Conservation (phyloP, 164 flowering plant species). For the Tinospora cordifolia region DNA sequence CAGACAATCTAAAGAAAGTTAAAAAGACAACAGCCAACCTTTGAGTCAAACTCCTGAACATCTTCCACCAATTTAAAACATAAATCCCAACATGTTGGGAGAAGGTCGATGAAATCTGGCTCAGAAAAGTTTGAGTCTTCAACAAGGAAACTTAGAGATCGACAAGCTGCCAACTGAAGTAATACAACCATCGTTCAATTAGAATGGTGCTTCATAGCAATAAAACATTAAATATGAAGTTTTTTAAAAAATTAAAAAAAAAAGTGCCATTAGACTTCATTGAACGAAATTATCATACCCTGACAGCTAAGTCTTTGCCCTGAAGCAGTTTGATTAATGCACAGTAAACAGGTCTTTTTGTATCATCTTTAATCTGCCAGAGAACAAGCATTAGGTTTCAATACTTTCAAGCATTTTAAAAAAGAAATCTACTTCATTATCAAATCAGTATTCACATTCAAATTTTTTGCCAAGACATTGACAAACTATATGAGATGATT, state of each 20-base stretch:
- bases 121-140: conserved; percentile 82
- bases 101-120: conserved; percentile 59
- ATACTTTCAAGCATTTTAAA: background rate
- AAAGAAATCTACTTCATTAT: background rate
- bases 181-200: conserved; percentile 11
- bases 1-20: background rate
- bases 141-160: conserved; percentile 66
- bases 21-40: conserved; percentile 36
- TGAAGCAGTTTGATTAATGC: conserved; percentile 78
- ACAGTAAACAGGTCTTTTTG: conserved; percentile 68
- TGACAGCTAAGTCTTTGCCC: conserved; percentile 72
- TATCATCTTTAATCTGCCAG: conserved; percentile 79
- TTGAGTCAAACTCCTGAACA: conserved; percentile 91
- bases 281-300: conserved; percentile 37
- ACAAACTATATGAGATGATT: background rate
- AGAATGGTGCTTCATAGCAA: background rate
- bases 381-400: conserved; percentile 10
- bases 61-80: conserved; percentile 84
- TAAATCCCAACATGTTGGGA: conserved; percentile 72
- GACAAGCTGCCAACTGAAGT: conserved; percentile 78
- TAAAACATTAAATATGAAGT: background rate
- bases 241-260: no score
- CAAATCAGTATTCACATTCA: background rate
- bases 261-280: background rate
- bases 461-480: background rate